These are phyloP conservation scores for Cercospora sp. DNA, from an alignment of 2,329 filamentous ascomycete genomes.

Conservation along the genomic window DNA sequence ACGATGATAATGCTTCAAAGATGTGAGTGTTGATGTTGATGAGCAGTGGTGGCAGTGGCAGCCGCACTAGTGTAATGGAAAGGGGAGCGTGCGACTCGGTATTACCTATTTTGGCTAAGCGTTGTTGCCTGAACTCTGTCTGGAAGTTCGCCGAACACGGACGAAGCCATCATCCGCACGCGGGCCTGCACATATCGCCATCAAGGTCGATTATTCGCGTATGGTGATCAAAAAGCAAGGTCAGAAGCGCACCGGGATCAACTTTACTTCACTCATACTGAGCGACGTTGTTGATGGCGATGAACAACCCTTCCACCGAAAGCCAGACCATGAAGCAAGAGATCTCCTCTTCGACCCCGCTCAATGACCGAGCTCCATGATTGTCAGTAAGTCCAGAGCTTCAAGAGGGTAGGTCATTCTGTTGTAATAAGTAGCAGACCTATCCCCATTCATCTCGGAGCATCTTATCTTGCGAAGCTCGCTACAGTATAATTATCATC, in stretches of 20 bases:
- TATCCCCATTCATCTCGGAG: not conserved
- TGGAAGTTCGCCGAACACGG: not conserved
- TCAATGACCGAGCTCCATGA: slow-evolving; percentile 8
- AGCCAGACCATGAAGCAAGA: slow-evolving; percentile 3
- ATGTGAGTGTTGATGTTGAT: not conserved
- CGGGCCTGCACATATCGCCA: not conserved
- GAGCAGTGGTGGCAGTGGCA: not conserved
- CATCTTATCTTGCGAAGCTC: not conserved
- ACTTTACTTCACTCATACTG: not conserved
- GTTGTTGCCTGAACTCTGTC: not conserved
- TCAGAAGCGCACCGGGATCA: not conserved
- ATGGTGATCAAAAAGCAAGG: not conserved
- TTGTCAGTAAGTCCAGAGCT: not conserved
- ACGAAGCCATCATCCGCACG: not conserved
- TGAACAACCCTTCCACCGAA: not conserved
- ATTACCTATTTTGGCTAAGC: not conserved
- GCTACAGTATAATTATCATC: not conserved
- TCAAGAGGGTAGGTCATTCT: slow-evolving; percentile 6
- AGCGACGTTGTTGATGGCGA: not conserved
- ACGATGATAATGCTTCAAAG: not conserved
- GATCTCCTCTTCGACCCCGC: slow-evolving; percentile 12
- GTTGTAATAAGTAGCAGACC: not conserved
- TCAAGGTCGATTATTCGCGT: not conserved
- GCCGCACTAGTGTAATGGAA: not conserved
- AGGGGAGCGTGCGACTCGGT: not conserved